These are phyloP conservation scores for Xylaria longipes DNA, from an alignment of 495 filamentous ascomycete species.

Conservation along the genomic window DNA sequence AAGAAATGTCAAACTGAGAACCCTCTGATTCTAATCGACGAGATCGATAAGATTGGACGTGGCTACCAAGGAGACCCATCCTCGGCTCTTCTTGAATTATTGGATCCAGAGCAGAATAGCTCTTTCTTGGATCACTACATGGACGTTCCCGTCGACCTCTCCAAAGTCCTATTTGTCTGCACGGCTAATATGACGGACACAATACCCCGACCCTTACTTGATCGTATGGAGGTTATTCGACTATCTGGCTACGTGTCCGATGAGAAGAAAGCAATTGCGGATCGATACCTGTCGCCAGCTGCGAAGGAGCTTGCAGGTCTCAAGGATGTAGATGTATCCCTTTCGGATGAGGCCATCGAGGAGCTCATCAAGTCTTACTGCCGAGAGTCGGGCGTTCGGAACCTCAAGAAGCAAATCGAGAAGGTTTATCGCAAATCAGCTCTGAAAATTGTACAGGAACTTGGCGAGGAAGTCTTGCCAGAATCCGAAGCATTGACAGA, in stretches of 20 bases:
- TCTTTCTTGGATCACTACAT: constrained; percentile 99
- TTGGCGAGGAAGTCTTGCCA: constrained; percentile 83
- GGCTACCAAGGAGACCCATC: constrained; percentile 97
- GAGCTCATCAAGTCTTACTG: constrained; percentile 99
- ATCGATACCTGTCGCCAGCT: constrained; percentile 87
- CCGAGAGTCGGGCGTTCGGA: constrained; percentile 94
- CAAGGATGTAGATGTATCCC: constrained; percentile 86
- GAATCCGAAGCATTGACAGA: constrained; percentile 86
- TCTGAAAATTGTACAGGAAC: constrained; percentile 93
- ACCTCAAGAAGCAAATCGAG: constrained; percentile 99
- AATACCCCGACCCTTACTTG: constrained; percentile 90
- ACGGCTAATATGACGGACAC: constrained; percentile 99
- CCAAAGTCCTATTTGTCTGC: constrained; percentile 98
- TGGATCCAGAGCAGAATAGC: constrained; percentile 97
- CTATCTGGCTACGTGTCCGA: constrained; percentile 97
- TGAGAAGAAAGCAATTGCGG: constrained; percentile 99
- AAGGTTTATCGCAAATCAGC: constrained; percentile 98
- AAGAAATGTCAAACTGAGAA: constrained; percentile 99
- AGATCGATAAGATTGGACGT: constrained; percentile 95
- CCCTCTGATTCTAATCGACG: constrained; percentile 94
- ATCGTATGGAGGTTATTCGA: constrained; percentile 98
- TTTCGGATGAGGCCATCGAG: constrained; percentile 83
- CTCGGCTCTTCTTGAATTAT: constrained; percentile 89
- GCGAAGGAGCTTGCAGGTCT: constrained; percentile 91
- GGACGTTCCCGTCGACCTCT: constrained; percentile 97